Evolutionary conservation across 2,329 filamentous ascomycete species (phyloP), one percentile per base, ranked within the genome.

Genomic region (Thielaviopsis punctulata): DNA sequence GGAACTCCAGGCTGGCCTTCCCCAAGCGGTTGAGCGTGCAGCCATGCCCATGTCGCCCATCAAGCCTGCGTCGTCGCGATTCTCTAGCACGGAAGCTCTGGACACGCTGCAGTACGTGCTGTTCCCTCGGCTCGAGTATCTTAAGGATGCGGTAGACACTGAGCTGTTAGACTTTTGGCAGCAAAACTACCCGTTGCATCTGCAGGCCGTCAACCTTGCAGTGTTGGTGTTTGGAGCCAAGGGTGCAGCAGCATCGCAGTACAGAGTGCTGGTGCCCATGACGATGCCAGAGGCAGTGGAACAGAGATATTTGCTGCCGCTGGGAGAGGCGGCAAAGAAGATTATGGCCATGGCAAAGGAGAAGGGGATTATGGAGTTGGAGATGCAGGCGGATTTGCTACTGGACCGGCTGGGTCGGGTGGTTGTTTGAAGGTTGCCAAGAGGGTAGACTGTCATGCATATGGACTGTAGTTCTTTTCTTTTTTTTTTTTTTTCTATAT

Each of bases 131-230:
- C 66, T 77, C 44, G 67, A 67, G n/a, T 62, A 66, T 3, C 63
- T 80, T 18, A 62, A 63, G 2, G 66, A 71, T 21, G 65, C 67
- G 25, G 67, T 67, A 21, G 57, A 62, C 1, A 63, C 66, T 4
- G 67, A 69, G 1, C 57, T 80, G 30, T 60, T 69, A 36, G 71
- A 79, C 22, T 76, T 75, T 57, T 73, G 75, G 68, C 61, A 61
- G 12, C 67, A 74, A 56, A 73, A 73, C 48, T 68, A 69, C 48
- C 66, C 73, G 2, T 76, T 80, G 55, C 66, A 80, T 51, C 65
- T 80, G 56, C 76, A 80, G 57, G 73, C 73, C 0, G 72, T 73
- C 54, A 82, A 81, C 58, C 79, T 82, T 61, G 71, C 73, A 7
- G 69, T 76, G n/a, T 41, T 55, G 41, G 18, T 55, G 30, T 55